phyloP scores from a whole-genome alignment of 148 eudicot species.

The Linanthus parryae region DNA sequence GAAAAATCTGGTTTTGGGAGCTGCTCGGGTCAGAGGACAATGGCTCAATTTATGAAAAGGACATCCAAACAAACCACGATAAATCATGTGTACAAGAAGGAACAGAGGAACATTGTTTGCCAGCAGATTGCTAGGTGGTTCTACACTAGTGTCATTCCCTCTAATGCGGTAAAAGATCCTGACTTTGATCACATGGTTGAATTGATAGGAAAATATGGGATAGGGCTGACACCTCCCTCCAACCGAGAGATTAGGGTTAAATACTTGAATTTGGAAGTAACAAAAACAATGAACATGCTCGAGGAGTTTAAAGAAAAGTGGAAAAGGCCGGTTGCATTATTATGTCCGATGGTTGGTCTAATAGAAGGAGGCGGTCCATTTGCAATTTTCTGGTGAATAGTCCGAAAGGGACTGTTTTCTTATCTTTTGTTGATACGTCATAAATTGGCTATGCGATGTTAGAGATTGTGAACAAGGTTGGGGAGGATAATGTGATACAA shows the following conservation, averaged over 20 bases:
- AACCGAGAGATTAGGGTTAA: not conserved
- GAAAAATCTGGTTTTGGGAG: no score
- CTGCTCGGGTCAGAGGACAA: no score
- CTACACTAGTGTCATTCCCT: not conserved
- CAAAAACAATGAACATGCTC: not conserved
- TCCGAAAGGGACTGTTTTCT: conserved; percentile 8
- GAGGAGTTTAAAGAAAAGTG: no score
- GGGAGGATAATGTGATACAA: conserved; percentile 6
- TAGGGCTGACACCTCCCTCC: not conserved
- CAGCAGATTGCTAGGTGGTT: not conserved
- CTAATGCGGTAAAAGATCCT: not conserved
- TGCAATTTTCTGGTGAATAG: conserved; percentile 10
- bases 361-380: no score
- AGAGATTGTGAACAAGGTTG: conserved; percentile 5
- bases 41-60: no score
- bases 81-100: not conserved
- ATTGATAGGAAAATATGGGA: not conserved
- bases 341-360: no score
- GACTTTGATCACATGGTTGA: not conserved
- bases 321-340: no score
- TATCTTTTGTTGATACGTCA: conserved; percentile 8
- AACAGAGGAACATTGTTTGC: not conserved
- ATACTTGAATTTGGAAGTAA: not conserved
- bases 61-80: not conserved
- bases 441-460: conserved; percentile 1